Evolutionary conservation across 1,284 basidiomycete genomes (phyloP), one percentile per base, ranked within the genome.

Genomic region (Cutaneotrichosporon cyanovorans): DNA sequence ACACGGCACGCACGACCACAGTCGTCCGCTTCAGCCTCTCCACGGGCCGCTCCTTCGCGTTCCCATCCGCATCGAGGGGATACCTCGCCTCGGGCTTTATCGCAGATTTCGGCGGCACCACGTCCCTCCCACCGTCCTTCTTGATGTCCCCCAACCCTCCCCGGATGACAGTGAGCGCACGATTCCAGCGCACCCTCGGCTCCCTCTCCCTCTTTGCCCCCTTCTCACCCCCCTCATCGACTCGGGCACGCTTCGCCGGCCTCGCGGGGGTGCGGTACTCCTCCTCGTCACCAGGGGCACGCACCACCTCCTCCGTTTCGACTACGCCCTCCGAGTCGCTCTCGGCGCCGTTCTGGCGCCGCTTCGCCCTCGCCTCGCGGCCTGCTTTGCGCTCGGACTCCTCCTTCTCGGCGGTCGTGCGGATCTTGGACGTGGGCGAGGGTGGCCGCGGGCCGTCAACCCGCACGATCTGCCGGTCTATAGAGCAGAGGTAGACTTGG

Each of bases 1-100:
- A 80, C 62, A 83, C 84, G 57, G 81, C 87, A 71, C 85, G 83
- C 30, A 90, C 82, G 36, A 80, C 71, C 30, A 91, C 73, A 50
- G 80, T 80, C 62, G 85, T 81, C 22, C 76, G 74, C 37, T 79
- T 77, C 22, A 89, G 74, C 31, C 81, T 76, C 40, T 75, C 69
- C n/a, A 82, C 68, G 0, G 84, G 82, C 23, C 74, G 70, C 51
- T 82, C 75, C 15, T 78, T 65, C 18, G 84, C 72, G 63, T 91
- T 91, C 31, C 87, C 87, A 48, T 85, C 73, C 7, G 76, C 76
- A 67, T 91, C 87, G 35, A 91, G 72, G 50, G 73, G 75, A 57
- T 81, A 74, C 85, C 88, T 49, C 10, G 36, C 37, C 6, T 21
- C 30, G 5, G 19, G n/a, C 32, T 45, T 50, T 12, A 54, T 40